Evolutionary conservation across 78 protist species (phyloP).

Genomic region (Fonticula alba): DNA sequence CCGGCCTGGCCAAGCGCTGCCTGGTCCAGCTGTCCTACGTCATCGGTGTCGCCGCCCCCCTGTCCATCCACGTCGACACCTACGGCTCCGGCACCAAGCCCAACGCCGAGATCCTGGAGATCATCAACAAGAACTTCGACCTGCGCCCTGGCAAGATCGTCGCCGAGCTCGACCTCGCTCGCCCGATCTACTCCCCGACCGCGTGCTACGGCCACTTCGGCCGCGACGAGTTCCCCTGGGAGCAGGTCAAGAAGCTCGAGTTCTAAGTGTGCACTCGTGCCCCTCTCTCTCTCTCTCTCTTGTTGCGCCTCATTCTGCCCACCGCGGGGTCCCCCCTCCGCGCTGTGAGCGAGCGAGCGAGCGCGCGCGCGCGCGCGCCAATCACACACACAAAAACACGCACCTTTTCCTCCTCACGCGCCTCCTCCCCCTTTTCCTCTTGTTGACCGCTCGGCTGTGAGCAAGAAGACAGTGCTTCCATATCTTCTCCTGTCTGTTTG

Average conservation of each 20-base stretch:
- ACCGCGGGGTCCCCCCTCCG: too few relatives aligned
- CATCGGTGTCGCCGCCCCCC: conserved; percentile 97
- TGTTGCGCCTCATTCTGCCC: too few relatives aligned
- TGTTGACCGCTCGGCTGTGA: too few relatives aligned
- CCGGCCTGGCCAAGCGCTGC: conserved; percentile 69
- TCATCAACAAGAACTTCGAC: conserved; percentile 87
- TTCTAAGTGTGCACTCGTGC: conserved; percentile 17
- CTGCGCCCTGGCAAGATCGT: conserved; percentile 82
- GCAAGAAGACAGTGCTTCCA: too few relatives aligned
- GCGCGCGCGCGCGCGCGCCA: too few relatives aligned
- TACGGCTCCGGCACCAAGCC: conserved; percentile 84
- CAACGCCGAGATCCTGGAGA: conserved; percentile 58
- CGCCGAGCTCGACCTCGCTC: conserved; percentile 49
- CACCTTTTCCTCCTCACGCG: too few relatives aligned
- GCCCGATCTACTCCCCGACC: conserved; percentile 65
- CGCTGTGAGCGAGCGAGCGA: too few relatives aligned
- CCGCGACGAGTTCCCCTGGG: conserved; percentile 88
- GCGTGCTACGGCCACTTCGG: conserved; percentile 98
- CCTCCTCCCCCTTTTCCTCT: too few relatives aligned
- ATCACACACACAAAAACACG: too few relatives aligned
- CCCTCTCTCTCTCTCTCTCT: too few relatives aligned
- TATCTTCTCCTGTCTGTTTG: too few relatives aligned
- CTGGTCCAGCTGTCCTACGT: conserved; percentile 96
- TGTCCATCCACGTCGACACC: conserved; percentile 86
- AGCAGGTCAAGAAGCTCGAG: conserved; percentile 58